These are phyloP conservation scores for Lyophyllum decastes DNA, from an alignment of 768 basidiomycete genomes.

Conservation along the genomic window DNA sequence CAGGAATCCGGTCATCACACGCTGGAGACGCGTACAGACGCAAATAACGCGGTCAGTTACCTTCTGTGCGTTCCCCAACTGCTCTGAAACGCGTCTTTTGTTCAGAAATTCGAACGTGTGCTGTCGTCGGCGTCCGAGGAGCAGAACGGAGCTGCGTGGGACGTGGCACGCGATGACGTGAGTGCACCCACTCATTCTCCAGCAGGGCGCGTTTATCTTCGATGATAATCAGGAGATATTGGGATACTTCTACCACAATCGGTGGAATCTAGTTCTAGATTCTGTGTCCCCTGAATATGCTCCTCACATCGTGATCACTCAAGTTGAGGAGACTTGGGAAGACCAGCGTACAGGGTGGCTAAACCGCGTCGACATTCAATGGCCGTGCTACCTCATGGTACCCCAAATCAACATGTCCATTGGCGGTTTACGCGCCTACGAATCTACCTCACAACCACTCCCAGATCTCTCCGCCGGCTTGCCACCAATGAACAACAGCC, in stretches of 20 bases:
- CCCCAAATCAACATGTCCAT: conserved; percentile 25
- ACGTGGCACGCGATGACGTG: conserved; percentile 15
- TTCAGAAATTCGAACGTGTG: conserved; percentile 1
- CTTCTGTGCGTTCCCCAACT: neutral
- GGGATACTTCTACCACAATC: conserved; percentile 22
- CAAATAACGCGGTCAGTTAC: conserved; percentile 8
- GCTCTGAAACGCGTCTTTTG: neutral
- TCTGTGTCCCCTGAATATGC: conserved; percentile 37
- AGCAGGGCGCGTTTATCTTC: neutral
- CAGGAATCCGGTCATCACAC: neutral
- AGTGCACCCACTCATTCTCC: neutral
- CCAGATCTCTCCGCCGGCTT: neutral
- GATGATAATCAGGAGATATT: conserved; percentile 25
- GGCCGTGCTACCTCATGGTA: conserved; percentile 32
- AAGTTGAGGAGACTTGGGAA: conserved; percentile 37
- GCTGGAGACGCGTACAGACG: conserved; percentile 7
- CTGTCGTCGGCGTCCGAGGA: neutral
- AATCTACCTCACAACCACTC: neutral
- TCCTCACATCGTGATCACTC: conserved; percentile 59
- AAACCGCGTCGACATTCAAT: conserved; percentile 40
- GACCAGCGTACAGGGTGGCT: conserved; percentile 33
- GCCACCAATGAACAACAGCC: neutral
- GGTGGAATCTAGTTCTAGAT: conserved; percentile 44
- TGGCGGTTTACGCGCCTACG: neutral
- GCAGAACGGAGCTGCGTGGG: conserved; percentile 9